A percentile compares a stretch with the other conserved stretches of the same genome.
Evolutionary conservation across 805 yeast species (phyloP).

Genomic region (Candida caryicola): DNA sequence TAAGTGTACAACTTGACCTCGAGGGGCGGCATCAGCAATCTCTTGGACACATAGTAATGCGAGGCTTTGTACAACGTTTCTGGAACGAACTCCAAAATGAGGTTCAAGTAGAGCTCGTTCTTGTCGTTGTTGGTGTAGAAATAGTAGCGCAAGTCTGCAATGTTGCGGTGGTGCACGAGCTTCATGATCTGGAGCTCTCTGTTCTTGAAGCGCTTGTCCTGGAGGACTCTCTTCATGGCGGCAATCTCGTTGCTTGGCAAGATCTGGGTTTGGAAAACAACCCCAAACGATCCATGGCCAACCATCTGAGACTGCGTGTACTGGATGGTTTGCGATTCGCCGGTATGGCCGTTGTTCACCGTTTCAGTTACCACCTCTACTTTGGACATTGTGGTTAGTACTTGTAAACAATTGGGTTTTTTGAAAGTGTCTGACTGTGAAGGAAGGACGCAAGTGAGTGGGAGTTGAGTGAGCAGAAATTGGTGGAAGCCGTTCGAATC

Average conservation of each 20-base stretch:
- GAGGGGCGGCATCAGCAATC: conserved; percentile 78
- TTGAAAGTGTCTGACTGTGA: neutral
- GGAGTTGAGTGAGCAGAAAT: too few species aligned
- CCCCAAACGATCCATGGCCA: conserved; percentile 99
- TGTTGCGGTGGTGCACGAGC: conserved; percentile 76
- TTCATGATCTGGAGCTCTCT: conserved; percentile 97
- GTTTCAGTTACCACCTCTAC: conserved; percentile 55
- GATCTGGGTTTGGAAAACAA: conserved; percentile 86
- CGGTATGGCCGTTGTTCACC: conserved; percentile 71
- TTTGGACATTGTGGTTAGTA: conserved; percentile 41
- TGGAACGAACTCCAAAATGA: conserved; percentile 91
- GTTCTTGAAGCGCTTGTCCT: conserved; percentile 90
- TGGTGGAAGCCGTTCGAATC: too few species aligned
- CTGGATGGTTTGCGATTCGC: conserved; percentile 57
- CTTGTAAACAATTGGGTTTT: neutral
- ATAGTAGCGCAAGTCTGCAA: conserved; percentile 83
- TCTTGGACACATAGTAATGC: conserved; percentile 73
- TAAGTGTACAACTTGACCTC: conserved; percentile 85
- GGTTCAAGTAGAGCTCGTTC: conserved; percentile 77
- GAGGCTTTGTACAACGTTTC: conserved; percentile 90
- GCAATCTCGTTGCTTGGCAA: conserved; percentile 73
- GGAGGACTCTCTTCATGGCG: conserved; percentile 94
- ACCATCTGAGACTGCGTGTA: conserved; percentile 86
- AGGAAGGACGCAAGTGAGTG: too few species aligned
- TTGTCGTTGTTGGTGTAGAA: conserved; percentile 76